These are phyloP conservation scores for Pholiota adiposa DNA, from an alignment of 1,284 basidiomycete genomes.

Conservation along the genomic window DNA sequence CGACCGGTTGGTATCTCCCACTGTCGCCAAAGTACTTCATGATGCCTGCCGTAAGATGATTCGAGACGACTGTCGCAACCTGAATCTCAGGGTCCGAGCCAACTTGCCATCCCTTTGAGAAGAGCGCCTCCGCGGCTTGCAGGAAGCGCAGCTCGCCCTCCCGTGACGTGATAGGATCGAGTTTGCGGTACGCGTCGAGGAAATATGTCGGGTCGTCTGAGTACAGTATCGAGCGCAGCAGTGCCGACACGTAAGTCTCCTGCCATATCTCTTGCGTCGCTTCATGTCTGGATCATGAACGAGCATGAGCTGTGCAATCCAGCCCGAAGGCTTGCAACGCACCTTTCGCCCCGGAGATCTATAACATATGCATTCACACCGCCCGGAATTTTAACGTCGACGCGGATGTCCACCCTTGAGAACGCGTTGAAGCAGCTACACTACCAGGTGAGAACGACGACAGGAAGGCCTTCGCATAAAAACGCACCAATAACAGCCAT, in stretches of 20 bases:
- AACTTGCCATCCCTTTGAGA: constrained; percentile 96
- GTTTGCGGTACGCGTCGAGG: constrained; percentile 92
- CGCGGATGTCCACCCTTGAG: constrained; percentile 93
- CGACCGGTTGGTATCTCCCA: constrained; percentile 86
- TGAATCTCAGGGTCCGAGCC: constrained; percentile 99
- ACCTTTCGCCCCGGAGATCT: constrained; percentile 94
- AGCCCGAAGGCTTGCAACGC: constrained; percentile 29
- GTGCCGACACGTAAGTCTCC: constrained; percentile 94
- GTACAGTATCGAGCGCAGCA: constrained; percentile 91
- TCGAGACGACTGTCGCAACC: constrained; percentile 96
- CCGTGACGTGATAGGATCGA: constrained; percentile 91
- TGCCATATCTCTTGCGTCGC: constrained; percentile 95
- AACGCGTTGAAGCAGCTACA: constrained; percentile 96
- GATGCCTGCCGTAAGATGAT: constrained; percentile 93
- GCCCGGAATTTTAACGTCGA: constrained; percentile 98
- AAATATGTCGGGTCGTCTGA: constrained; percentile 94
- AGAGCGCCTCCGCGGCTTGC: constrained; percentile 89
- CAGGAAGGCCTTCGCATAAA: not conserved
- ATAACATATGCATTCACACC: constrained; percentile 96
- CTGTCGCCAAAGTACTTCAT: constrained; percentile 98
- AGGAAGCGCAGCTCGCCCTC: constrained; percentile 93
- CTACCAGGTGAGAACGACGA: not conserved
- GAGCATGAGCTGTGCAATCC: not conserved
- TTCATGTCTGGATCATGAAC: constrained; percentile 70
- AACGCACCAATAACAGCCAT: constrained; percentile 91